Percentiles rank a stretch among this genome's conserved stretches.
These are phyloP conservation scores for Termitomyces sp. DNA, from an alignment of 768 basidiomycete species.

Conservation along the genomic window DNA sequence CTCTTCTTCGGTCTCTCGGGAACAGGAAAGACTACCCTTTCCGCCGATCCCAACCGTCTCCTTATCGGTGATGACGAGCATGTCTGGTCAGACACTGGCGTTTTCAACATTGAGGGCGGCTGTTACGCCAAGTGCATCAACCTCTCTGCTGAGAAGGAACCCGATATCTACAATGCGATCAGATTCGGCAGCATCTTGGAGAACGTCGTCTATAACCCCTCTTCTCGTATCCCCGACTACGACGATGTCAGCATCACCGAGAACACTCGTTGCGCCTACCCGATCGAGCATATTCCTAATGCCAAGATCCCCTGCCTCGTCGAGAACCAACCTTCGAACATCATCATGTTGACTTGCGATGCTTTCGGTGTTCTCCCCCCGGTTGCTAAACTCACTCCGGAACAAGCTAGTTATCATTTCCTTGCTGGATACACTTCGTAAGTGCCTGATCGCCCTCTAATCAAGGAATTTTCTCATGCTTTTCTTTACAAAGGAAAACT, in stretches of 20 bases:
- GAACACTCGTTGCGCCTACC: slow-evolving; percentile 99
- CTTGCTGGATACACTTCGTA: slow-evolving; percentile 93
- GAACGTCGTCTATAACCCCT: slow-evolving; percentile 95
- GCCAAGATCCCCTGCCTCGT: slow-evolving; percentile 91
- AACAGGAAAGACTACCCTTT: slow-evolving; percentile 98
- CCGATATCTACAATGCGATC: slow-evolving; percentile 95
- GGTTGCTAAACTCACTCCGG: slow-evolving; percentile 85
- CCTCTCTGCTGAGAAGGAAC: slow-evolving; percentile 95
- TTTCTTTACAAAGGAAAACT: slow-evolving; percentile 64
- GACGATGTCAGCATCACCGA: slow-evolving; percentile 96
- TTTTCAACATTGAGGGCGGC: slow-evolving; percentile 99
- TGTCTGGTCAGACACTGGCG: slow-evolving; percentile 97
- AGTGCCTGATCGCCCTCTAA: slow-evolving; percentile 20
- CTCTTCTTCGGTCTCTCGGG: slow-evolving; percentile 99
- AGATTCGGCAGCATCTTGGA: slow-evolving; percentile 95
- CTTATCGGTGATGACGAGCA: slow-evolving; percentile 99
- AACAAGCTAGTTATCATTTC: slow-evolving; percentile 98
- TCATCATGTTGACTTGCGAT: slow-evolving; percentile 97
- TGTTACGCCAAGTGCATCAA: slow-evolving; percentile 99
- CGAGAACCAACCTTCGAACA: slow-evolving; percentile 84
- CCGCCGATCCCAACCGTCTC: slow-evolving; percentile 88
- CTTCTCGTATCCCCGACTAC: slow-evolving; percentile 82
- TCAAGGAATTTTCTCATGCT: slow-evolving; percentile 2
- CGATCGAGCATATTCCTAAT: slow-evolving; percentile 95
- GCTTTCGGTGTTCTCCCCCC: slow-evolving; percentile 98